Conservation (phyloP, 1,284 basidiomycete genomes). For the Pseudozyma thailandica region DNA sequence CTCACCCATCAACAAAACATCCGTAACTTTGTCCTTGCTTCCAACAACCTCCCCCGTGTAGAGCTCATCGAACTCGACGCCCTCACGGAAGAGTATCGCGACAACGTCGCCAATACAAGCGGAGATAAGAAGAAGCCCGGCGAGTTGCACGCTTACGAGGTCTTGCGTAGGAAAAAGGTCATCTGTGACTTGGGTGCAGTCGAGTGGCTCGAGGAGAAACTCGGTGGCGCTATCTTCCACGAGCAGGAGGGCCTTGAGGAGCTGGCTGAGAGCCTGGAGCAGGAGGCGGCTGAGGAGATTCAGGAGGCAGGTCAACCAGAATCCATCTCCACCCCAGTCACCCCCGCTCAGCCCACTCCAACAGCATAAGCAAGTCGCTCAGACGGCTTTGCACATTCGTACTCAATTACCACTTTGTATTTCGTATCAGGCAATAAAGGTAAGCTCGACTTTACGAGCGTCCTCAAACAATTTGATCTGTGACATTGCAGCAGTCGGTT, state of each 20-base stretch:
- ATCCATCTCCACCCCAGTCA: background rate
- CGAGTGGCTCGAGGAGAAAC: slow-evolving; percentile 67
- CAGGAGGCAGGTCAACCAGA: background rate
- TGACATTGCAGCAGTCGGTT: too few relatives aligned
- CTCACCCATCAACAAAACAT: slow-evolving; percentile 47
- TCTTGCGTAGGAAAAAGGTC: slow-evolving; percentile 58
- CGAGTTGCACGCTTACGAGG: slow-evolving; percentile 67
- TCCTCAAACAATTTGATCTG: too few relatives aligned
- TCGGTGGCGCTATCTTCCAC: slow-evolving; percentile 64
- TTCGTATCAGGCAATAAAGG: too few relatives aligned
- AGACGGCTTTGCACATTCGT: background rate
- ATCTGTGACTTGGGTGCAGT: slow-evolving; percentile 66
- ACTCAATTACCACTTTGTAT: too few relatives aligned
- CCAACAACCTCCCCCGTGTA: slow-evolving; percentile 58
- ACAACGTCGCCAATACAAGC: slow-evolving; percentile 47
- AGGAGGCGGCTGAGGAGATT: background rate
- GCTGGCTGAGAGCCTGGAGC: slow-evolving; percentile 1
- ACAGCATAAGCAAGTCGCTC: slow-evolving; percentile 5
- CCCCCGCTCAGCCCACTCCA: slow-evolving; percentile 9
- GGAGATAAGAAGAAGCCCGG: slow-evolving; percentile 64
- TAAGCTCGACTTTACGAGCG: too few relatives aligned
- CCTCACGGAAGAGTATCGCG: slow-evolving; percentile 52
- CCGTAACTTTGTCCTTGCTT: slow-evolving; percentile 58
- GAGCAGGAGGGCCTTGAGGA: slow-evolving; percentile 31
- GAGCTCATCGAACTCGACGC: slow-evolving; percentile 60